Evolutionary conservation across 2,329 filamentous ascomycete species (phyloP).

Genomic region (Beauveria caledonica): DNA sequence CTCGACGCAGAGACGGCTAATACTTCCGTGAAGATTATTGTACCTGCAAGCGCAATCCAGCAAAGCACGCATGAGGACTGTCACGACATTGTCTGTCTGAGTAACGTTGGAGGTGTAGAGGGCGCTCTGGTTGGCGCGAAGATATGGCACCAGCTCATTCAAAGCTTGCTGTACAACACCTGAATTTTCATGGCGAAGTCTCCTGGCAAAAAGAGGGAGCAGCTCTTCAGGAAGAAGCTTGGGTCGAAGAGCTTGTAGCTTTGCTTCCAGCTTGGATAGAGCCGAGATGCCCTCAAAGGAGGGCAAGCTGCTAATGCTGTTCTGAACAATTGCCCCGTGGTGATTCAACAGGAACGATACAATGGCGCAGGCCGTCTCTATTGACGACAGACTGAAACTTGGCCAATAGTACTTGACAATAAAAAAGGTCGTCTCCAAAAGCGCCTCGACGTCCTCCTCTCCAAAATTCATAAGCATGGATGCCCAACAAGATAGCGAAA

Average conservation of each 20-base stretch:
- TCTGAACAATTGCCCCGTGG: conserved; percentile 51
- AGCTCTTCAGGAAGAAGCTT: conserved; percentile 40
- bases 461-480: conserved; percentile 67
- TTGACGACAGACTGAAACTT: conserved; percentile 52
- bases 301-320: conserved; percentile 67
- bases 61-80: conserved; percentile 64
- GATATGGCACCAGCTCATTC: conserved; percentile 64
- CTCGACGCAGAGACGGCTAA: conserved; percentile 66
- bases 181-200: conserved; percentile 75
- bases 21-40: conserved; percentile 56
- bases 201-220: conserved; percentile 62
- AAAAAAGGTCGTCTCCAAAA: conserved; percentile 85
- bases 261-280: conserved; percentile 58
- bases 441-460: conserved; percentile 67
- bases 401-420: conserved; percentile 77
- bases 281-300: conserved; percentile 64
- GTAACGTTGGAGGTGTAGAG: conserved; percentile 72
- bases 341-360: conserved; percentile 58
- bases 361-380: conserved; percentile 50
- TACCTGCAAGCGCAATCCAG: conserved; percentile 82
- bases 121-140: conserved; percentile 65
- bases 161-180: conserved; percentile 79
- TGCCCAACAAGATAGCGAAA: conserved; percentile 78
- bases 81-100: conserved; percentile 69
- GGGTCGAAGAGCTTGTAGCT: conserved; percentile 57